A percentile compares a stretch with the other conserved stretches of the same genome.
phyloP scores from a whole-genome alignment of 1,139 yeast genomes.

The Pichia sp. region DNA sequence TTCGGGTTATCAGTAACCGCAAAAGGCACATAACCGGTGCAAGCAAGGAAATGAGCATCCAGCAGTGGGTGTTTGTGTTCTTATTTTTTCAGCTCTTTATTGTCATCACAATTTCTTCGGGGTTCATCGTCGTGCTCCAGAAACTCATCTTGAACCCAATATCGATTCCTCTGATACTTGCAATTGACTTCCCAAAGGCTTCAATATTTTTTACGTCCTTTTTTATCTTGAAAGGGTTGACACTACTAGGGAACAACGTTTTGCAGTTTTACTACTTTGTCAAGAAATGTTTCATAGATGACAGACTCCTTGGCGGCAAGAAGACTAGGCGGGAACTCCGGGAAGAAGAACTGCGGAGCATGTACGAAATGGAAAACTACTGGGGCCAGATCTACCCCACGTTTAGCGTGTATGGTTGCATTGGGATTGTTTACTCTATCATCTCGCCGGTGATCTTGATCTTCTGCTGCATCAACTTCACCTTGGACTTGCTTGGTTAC shows the following conservation, averaged over 20 bases:
- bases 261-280: conserved; percentile 51
- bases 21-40: conserved; percentile 55
- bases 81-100: conserved; percentile 76
- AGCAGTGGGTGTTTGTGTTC: conserved; percentile 65
- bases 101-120: conserved; percentile 81
- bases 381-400: conserved; percentile 82
- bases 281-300: conserved; percentile 35
- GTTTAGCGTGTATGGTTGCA: conserved; percentile 70
- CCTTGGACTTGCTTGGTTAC: conserved; percentile 55
- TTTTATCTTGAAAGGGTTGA: conserved; percentile 64
- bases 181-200: conserved; percentile 73
- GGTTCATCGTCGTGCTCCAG: conserved; percentile 62
- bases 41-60: conserved; percentile 56
- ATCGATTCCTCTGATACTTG: conserved; percentile 65
- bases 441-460: conserved; percentile 73
- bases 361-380: conserved; percentile 33
- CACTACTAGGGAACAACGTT: conserved; percentile 66
- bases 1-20: conserved; percentile 45
- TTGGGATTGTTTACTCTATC: conserved; percentile 71
- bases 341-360: conserved; percentile 35
- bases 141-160: conserved; percentile 67
- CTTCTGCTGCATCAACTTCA: conserved; percentile 56
- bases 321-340: conserved; percentile 58
- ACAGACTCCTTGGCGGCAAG: conserved; percentile 10
- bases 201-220: conserved; percentile 78